Conservation (phyloP, 2,329 filamentous ascomycete species). For the Pezicula neosporulosa region DNA sequence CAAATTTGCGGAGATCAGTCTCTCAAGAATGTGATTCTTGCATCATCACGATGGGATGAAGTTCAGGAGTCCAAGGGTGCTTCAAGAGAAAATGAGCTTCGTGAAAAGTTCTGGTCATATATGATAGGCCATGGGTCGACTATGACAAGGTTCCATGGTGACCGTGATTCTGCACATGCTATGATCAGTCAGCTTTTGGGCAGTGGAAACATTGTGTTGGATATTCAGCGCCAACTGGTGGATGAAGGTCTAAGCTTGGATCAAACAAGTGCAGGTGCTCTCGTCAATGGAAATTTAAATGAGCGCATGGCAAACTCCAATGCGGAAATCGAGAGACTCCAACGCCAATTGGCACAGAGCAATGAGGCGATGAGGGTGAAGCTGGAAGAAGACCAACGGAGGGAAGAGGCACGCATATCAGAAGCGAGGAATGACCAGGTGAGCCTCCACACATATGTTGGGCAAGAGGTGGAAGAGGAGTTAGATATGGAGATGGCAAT, state of each 20-base stretch:
- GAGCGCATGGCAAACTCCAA: not conserved
- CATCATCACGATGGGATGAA: constrained; percentile 40
- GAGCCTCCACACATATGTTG: not conserved
- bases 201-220: not conserved
- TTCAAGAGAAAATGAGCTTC: constrained; percentile 24
- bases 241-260: constrained; percentile 2
- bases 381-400: not conserved
- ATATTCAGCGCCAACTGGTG: constrained; percentile 6
- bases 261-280: constrained; percentile 1
- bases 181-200: not conserved
- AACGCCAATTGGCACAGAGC: not conserved
- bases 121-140: constrained; percentile 4
- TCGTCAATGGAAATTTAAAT: not conserved
- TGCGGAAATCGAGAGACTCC: not conserved
- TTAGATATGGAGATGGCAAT: not conserved
- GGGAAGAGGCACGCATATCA: not conserved
- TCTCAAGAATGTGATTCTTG: constrained; percentile 37
- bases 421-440: not conserved
- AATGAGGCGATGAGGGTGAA: not conserved
- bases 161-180: not conserved
- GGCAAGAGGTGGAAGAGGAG: not conserved
- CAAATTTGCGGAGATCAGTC: constrained; percentile 38
- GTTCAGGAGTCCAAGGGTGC: constrained; percentile 12
- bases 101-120: constrained; percentile 4
- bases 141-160: not conserved